phyloP scores from a whole-genome alignment of 176 grass and related monocot species.

The Musa beccarii region DNA sequence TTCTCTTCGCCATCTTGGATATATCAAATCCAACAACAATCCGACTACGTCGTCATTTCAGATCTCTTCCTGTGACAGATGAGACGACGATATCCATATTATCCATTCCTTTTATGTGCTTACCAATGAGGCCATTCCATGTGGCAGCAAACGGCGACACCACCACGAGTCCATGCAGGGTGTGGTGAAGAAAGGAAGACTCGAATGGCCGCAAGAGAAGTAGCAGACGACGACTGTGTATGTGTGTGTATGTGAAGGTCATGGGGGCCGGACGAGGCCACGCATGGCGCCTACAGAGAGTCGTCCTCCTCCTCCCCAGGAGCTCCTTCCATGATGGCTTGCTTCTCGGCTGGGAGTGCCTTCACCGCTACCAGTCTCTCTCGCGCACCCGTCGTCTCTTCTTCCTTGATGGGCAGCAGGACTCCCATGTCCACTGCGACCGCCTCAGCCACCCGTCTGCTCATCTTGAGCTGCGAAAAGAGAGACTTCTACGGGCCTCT shows the following conservation, averaged over 20 bases:
- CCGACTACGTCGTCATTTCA: too few relatives aligned
- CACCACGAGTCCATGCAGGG: too few relatives aligned
- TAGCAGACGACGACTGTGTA: background rate
- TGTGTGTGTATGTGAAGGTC: background rate
- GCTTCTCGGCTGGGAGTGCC: background rate
- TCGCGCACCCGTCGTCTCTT: slow-evolving; percentile 20
- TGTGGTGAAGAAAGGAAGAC: background rate
- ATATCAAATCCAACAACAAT: too few relatives aligned
- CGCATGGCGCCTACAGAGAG: background rate
- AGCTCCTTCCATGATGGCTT: slow-evolving; percentile 42
- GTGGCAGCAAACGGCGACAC: background rate
- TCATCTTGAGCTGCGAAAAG: slow-evolving; percentile 48
- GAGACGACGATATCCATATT: background rate
- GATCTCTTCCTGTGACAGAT: too few relatives aligned
- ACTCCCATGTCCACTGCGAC: slow-evolving; percentile 3
- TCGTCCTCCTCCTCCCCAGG: background rate
- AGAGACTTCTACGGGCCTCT: slow-evolving; percentile 41
- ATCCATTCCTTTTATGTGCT: background rate
- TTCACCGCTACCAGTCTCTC: slow-evolving; percentile 6
- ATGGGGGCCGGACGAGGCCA: slow-evolving; percentile 27
- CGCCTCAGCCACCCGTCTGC: slow-evolving; percentile 22
- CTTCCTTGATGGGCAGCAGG: slow-evolving; percentile 8
- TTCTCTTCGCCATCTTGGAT: too few relatives aligned
- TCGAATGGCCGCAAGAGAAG: background rate
- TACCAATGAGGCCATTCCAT: background rate